Evolutionary conservation across 495 filamentous ascomycete species (phyloP), one percentile per base, ranked within the genome.

Genomic region (Hyaloscypha finlandica): DNA sequence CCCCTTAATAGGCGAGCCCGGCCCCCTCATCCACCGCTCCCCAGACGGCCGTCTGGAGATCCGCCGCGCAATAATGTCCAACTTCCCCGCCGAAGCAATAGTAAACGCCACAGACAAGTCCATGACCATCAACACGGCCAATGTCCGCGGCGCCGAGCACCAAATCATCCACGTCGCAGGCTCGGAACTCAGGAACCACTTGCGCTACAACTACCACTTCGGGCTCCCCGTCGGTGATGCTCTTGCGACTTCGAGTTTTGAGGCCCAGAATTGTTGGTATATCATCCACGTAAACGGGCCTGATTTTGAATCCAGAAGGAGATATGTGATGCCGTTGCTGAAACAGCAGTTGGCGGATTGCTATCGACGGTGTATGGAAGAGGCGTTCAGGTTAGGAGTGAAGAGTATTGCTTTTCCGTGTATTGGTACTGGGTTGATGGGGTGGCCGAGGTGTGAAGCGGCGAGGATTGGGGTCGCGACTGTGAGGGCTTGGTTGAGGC

Each of bases 231-330:
- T 30, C 20, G 59, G 59, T 11, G 59, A 61, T 3, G 59, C 59
- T 30, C 6, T 42, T 19, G 3, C 8, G 6, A 48, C 35, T 29
- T 35, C 59, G 4, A 61, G 32, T 11, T 61, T 22, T n/a, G 20
- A 22, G 20, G 8, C 48, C 11, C n/a, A 45, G 37, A 61, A 61
- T 30, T 61, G 59, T 30, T 29, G 22, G 12, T 25, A 12, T 4
- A 61, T 61, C 12, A 61, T 61, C 6, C 59, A 61, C 33, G 37
- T 35, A 12, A 42, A 61, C 14, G 59, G 59, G 59, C 59, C 59
- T 3, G 33, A 48, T 29, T 61, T n/a, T 22, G 8, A 11, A 6
- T 9, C 6, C 0, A 22, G 37, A 6, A 61, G 5, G 37, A 11
- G 20, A 9, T 11, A 1, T 42, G 22, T 4, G 9, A 45, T 29